phyloP scores from a whole-genome alignment of 176 grass and related monocot species.

The Urochloa ruziziensis region DNA sequence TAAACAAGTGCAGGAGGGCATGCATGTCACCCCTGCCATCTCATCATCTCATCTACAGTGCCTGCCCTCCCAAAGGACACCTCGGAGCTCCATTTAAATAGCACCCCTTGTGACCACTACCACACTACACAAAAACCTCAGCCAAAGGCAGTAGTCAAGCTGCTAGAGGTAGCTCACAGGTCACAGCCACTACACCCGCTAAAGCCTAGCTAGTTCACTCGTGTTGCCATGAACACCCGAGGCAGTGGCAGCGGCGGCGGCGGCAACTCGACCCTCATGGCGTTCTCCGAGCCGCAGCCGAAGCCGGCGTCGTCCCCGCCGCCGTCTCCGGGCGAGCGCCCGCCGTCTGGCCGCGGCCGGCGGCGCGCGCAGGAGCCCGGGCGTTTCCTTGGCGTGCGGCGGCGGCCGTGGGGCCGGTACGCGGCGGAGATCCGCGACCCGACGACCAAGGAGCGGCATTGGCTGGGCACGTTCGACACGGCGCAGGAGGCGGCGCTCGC shows the following conservation, averaged over 20 bases:
- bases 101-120: conserved; percentile 38
- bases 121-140: conserved; percentile 32
- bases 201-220: neutral
- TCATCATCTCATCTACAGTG: conserved; percentile 53
- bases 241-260: conserved; percentile 18
- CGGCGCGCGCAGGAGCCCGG: conserved; percentile 73
- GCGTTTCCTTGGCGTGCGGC: conserved; percentile 87
- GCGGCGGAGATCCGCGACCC: conserved; percentile 98
- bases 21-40: conserved; percentile 40
- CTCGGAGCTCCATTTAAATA: conserved; percentile 58
- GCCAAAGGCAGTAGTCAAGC: neutral
- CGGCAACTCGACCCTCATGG: conserved; percentile 31
- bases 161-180: conserved; percentile 7
- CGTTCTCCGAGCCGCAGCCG: conserved; percentile 56
- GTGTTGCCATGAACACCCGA: conserved; percentile 44
- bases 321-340: conserved; percentile 49
- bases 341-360: conserved; percentile 19
- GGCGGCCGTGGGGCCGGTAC: conserved; percentile 90
- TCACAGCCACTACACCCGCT: neutral
- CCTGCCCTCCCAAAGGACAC: conserved; percentile 27
- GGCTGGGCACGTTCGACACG: conserved; percentile 98
- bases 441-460: conserved; percentile 94
- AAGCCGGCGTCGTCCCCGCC: conserved; percentile 35
- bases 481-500: conserved; percentile 97
- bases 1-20: conserved; percentile 52